Evolutionary conservation across 345 rosid genomes (phyloP), one percentile per base, ranked within the genome.

Genomic region (Camelina sativa): DNA sequence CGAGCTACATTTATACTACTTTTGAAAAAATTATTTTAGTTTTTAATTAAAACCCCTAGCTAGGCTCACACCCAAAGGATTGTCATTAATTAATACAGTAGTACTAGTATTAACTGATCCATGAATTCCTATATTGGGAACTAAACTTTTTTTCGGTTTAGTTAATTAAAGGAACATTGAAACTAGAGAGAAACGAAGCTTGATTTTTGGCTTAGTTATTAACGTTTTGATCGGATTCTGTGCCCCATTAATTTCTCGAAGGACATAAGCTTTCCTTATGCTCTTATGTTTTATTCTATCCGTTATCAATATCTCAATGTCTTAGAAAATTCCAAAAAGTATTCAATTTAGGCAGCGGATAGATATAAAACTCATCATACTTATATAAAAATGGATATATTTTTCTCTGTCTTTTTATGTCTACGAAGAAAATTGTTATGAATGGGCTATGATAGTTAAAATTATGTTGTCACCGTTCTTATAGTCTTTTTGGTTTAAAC

Each of bases 21-120:
- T 17, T 17, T 17, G 17, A 11, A 28, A 47, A 47, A 57, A 3
- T 2, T 38, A 37, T 5, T 28, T 28, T 28, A 4, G 30, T 28
- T 28, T 28, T 4, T 0, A 28, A 28, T 28, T 19, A 54, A 67
- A 80, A 79, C 76, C 83, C 82, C 86, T 79, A 83, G 71, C 85
- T 79, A 83, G 72, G 86, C 78, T 79, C 62, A 75, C 80, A 75
- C 80, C 78, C 80, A 76, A 65, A 66, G 28, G 23, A 50, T 75
- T 70, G 64, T 46, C 59, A 22, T 62, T 67, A 62, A 50, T 74
- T 43, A 44, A 17, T 54, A 20, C 22, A 32, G 35, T 32, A 32
- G 8, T 6, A 28, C 15, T 30, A 58, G 7, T 37, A 52, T 20
- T 16, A 16, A 60, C 59, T 53, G 65, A 78, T 71, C 46, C 70